Percentiles rank a stretch among this genome's conserved stretches.
phyloP scores from a whole-genome alignment of 1,284 basidiomycete genomes.

The Schizophyllum commune region DNA sequence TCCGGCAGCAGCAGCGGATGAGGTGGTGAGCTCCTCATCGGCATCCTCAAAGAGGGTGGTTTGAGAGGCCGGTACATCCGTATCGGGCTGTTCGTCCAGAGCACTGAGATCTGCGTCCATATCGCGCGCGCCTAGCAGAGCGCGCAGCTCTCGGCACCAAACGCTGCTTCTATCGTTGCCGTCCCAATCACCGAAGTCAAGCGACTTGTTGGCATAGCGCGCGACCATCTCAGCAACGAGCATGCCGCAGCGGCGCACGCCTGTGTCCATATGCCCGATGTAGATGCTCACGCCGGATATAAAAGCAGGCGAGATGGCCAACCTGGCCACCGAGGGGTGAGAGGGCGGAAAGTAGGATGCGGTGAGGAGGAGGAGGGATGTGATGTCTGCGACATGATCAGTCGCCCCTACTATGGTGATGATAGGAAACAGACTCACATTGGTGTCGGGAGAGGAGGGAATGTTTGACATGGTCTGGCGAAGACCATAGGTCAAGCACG shows the following conservation, averaged over 20 bases:
- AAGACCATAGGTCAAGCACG: slow-evolving; percentile 55
- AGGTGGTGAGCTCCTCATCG: slow-evolving; percentile 5
- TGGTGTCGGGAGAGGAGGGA: slow-evolving; percentile 62
- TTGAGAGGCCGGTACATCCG: not conserved
- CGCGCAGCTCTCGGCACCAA: slow-evolving; percentile 57
- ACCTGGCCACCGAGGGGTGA: slow-evolving; percentile 29
- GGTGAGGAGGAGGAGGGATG: slow-evolving; percentile 59
- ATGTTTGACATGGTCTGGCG: slow-evolving; percentile 62
- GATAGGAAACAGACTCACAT: slow-evolving; percentile 36
- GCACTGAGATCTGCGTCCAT: slow-evolving; percentile 30
- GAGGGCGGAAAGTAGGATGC: slow-evolving; percentile 51
- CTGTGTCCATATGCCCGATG: slow-evolving; percentile 70
- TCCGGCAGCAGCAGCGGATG: not conserved
- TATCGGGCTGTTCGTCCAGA: slow-evolving; percentile 11
- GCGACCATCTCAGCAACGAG: slow-evolving; percentile 81
- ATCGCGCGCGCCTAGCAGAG: slow-evolving; percentile 44
- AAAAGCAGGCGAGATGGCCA: slow-evolving; percentile 55
- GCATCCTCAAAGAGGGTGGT: not conserved
- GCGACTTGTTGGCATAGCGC: slow-evolving; percentile 46
- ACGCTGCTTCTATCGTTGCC: slow-evolving; percentile 61
- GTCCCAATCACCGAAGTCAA: slow-evolving; percentile 83
- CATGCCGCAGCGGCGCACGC: slow-evolving; percentile 89
- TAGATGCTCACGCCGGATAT: slow-evolving; percentile 71
- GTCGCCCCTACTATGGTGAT: not conserved
- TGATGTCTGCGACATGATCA: slow-evolving; percentile 44